A percentile compares a stretch with the other conserved stretches of the same genome.
phyloP scores from a whole-genome alignment of 2,329 filamentous ascomycete genomes.

The Fusarium sarcochroum region DNA sequence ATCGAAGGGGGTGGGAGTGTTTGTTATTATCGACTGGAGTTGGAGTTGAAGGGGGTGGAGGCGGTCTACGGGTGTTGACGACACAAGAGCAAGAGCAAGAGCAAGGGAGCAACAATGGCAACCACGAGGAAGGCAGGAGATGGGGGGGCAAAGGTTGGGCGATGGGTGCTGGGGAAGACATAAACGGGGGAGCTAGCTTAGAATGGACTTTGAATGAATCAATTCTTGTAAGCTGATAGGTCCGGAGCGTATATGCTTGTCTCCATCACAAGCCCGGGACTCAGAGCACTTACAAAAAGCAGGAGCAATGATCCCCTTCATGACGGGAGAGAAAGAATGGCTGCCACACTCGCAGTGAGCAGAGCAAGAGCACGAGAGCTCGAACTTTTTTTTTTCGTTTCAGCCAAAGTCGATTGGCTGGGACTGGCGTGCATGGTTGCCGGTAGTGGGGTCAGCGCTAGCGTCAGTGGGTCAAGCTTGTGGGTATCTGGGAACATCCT shows the following conservation, averaged over 20 bases:
- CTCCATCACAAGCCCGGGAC: slow-evolving; percentile 30
- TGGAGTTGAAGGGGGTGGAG: slow-evolving; percentile 42
- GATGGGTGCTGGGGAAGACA: slow-evolving; percentile 41
- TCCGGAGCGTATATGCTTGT: slow-evolving; percentile 14
- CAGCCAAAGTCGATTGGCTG: slow-evolving; percentile 52
- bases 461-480: slow-evolving; percentile 48
- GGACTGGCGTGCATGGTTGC: slow-evolving; percentile 53
- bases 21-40: slow-evolving; percentile 45
- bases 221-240: slow-evolving; percentile 47
- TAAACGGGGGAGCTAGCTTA: slow-evolving; percentile 38
- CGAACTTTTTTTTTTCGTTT: slow-evolving; percentile 56
- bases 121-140: slow-evolving; percentile 26
- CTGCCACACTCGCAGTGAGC: slow-evolving; percentile 29
- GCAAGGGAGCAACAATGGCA: slow-evolving; percentile 43
- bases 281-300: slow-evolving; percentile 27
- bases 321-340: slow-evolving; percentile 22
- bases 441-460: slow-evolving; percentile 53
- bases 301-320: slow-evolving; percentile 29
- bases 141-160: slow-evolving; percentile 43
- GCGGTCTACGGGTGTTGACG: slow-evolving; percentile 50
- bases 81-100: slow-evolving; percentile 36
- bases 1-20: slow-evolving; percentile 40
- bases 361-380: slow-evolving; percentile 53
- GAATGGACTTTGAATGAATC: slow-evolving; percentile 43
- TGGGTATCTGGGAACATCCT: slow-evolving; percentile 39